Conservation (phyloP, 164 flowering plant genomes). For the Echeveria elegans region DNA sequence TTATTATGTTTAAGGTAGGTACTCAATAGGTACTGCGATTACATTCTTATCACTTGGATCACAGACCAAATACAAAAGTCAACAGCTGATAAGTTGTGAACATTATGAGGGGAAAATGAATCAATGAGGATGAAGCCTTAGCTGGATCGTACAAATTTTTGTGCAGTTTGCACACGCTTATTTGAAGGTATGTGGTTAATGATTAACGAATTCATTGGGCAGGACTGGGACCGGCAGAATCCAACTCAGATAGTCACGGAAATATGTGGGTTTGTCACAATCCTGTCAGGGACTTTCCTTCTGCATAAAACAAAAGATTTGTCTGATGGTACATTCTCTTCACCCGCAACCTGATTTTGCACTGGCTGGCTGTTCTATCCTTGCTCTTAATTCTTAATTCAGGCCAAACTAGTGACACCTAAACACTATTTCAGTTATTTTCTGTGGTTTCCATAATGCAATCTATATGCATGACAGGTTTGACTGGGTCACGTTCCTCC, state of each 20-base stretch:
- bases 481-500: conserved; percentile 16
- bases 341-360: no score
- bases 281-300: conserved; percentile 57
- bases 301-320: conserved; percentile 56
- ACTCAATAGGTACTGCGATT: conserved; percentile 8
- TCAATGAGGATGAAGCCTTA: no score
- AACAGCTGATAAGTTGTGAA: no score
- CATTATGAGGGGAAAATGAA: no score
- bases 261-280: conserved; percentile 60
- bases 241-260: conserved; percentile 55
- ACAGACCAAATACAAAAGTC: neutral
- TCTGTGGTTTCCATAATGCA: neutral
- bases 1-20: conserved; percentile 96
- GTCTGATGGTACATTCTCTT: conserved; percentile 31
- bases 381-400: neutral
- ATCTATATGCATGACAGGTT: no score
- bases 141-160: no score
- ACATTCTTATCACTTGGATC: neutral
- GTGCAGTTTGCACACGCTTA: no score
- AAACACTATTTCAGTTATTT: no score
- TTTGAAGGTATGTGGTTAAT: neutral
- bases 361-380: neutral
- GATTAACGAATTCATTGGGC: neutral
- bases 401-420: no score
- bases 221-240: conserved; percentile 53